Base-by-base conservation (phyloP, 192 early-diverging fungal genomes). In the Backusella parvicylindrica region DNA sequence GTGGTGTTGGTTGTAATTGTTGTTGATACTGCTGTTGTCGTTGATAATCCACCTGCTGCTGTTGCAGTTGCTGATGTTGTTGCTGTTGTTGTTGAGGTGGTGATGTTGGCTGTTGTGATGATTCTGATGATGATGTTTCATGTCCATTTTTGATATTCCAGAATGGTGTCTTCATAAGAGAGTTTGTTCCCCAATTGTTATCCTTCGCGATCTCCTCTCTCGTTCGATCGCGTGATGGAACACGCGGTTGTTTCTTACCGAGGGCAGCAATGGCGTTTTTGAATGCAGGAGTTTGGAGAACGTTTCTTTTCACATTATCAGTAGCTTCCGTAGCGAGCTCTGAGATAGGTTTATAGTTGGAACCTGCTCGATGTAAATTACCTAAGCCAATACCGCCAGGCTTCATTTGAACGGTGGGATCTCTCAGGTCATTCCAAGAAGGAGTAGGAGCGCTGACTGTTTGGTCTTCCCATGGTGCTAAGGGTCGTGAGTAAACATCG, bases 351-450 rank as follows among this genome's bases (percentile, higher is more conserved):
- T 67, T 72, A 31, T 56, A 78, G 33, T 78, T 78, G 1, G 33
- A 26, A 30, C 76, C 76, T 73, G 49, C 15, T 9, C 76, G 40
- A 68, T 78, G 70, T 1, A 78, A 63, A 37, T 73, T 60, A 33
- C 76, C 76, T 1, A 71, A 53, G 6, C 76, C 76, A 37, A 78
- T 18, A 31, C 76, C 76, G 31, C 70, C 76, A 23, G 76, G 64
- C 32, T 69, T 64, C 18, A 78, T 15, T 47, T 78, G 72, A 4
- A 69, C 60, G 2, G 35, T 73, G n/a, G 71, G 71, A 67, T 78
- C 76, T 23, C 23, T 47, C 3, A 70, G 38, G 2, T 23, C 16
- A 3, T 28, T 31, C 68, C 68, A 70, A 26, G 11, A 40, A 7
- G 13, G 4, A 28, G 69, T 26, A 28, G 43, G 18, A 1, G 2